Evolutionary conservation across 163 green algal genomes (phyloP).

Genomic region (Volvox carteri): DNA sequence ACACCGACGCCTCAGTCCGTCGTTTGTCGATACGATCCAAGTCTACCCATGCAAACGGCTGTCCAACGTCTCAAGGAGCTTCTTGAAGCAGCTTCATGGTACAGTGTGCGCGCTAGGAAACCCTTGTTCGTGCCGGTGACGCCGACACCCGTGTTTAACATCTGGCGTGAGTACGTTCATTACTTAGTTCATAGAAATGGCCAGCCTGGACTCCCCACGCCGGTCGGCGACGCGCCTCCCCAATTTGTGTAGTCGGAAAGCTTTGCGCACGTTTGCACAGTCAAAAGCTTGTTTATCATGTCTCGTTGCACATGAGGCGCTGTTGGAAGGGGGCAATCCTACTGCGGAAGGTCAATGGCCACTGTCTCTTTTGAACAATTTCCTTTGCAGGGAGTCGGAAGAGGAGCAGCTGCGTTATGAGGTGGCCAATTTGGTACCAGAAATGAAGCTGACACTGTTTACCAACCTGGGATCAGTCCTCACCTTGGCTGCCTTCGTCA

Average conservation of each 20-base stretch:
- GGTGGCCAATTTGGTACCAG: slow-evolving; percentile 10
- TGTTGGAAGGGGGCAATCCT: too few species aligned
- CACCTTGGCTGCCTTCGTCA: slow-evolving; percentile 19
- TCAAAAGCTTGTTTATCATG: too few species aligned
- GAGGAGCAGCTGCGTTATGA: slow-evolving; percentile 37
- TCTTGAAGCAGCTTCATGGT: slow-evolving; percentile 31
- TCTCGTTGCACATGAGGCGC: too few species aligned
- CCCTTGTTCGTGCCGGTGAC: not conserved
- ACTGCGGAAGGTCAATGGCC: slow-evolving; percentile 2
- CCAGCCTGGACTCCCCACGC: too few species aligned
- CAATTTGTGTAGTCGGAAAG: too few species aligned
- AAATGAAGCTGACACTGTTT: slow-evolving; percentile 38
- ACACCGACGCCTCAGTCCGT: not conserved
- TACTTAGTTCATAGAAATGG: too few species aligned
- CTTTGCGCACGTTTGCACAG: too few species aligned
- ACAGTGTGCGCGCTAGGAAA: not conserved
- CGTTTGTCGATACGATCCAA: slow-evolving; percentile 8
- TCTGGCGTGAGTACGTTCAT: too few species aligned
- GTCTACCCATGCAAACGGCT: slow-evolving; percentile 9
- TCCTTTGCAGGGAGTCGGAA: slow-evolving; percentile 20
- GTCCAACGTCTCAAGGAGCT: slow-evolving; percentile 38
- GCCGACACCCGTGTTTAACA: not conserved
- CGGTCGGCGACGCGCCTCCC: too few species aligned
- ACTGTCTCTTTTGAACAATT: not conserved
- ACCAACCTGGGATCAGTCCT: slow-evolving; percentile 42